Percentiles rank a stretch among this genome's conserved stretches.
phyloP scores from a whole-genome alignment of 495 filamentous ascomycete genomes.

The Penicillium argentinense region DNA sequence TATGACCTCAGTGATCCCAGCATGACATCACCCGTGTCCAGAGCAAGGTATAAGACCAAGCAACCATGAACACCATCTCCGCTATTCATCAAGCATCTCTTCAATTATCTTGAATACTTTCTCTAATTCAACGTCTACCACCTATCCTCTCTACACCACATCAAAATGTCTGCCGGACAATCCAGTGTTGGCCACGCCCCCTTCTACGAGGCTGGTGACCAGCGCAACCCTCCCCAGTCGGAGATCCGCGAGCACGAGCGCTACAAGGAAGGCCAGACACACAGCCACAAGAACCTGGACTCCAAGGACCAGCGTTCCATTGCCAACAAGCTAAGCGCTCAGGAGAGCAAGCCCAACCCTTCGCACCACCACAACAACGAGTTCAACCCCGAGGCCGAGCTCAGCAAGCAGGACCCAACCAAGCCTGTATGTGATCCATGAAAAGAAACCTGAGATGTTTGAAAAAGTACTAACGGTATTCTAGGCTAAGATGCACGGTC shows the following conservation, averaged over 20 bases:
- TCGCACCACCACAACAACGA: slow-evolving; percentile 35
- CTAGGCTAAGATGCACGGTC: slow-evolving; percentile 69
- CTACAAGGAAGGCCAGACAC: slow-evolving; percentile 65
- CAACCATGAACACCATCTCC: neutral
- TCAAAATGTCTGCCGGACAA: slow-evolving; percentile 29
- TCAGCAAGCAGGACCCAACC: slow-evolving; percentile 65
- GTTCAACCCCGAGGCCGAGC: slow-evolving; percentile 52
- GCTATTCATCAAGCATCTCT: neutral
- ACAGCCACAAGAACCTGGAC: slow-evolving; percentile 68
- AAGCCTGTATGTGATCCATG: slow-evolving; percentile 55
- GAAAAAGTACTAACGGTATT: neutral
- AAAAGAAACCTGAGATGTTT: neutral
- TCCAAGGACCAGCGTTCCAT: slow-evolving; percentile 82
- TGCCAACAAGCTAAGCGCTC: slow-evolving; percentile 70
- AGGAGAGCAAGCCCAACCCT: slow-evolving; percentile 42
- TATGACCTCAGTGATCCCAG: slow-evolving; percentile 39
- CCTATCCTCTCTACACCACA: slow-evolving; percentile 1
- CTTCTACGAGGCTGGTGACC: slow-evolving; percentile 69
- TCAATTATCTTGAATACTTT: slow-evolving; percentile 2
- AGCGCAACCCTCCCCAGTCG: slow-evolving; percentile 61
- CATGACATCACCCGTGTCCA: slow-evolving; percentile 33
- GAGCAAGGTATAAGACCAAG: slow-evolving; percentile 21
- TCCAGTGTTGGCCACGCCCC: slow-evolving; percentile 53
- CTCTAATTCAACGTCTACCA: too few species aligned
- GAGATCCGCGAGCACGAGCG: slow-evolving; percentile 53